A percentile compares a stretch with the other conserved stretches of the same genome.
These are phyloP conservation scores for Colletotrichum magnum DNA, from an alignment of 2,329 filamentous ascomycete species.

Conservation along the genomic window DNA sequence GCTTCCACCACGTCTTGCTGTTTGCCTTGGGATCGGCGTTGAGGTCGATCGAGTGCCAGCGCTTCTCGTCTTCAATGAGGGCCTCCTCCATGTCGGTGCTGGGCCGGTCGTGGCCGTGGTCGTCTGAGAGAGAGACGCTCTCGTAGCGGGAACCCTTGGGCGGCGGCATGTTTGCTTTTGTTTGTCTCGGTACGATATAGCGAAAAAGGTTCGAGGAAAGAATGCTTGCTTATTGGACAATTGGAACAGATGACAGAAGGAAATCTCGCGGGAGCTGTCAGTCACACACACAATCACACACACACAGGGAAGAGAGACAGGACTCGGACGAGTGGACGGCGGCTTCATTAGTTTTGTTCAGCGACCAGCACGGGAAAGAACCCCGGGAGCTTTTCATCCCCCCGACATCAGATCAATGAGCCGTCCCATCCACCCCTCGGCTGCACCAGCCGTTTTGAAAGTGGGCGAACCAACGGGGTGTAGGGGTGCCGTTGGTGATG, in stretches of 20 bases:
- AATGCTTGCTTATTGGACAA: background rate
- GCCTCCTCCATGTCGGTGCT: slow-evolving; percentile 36
- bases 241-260: background rate
- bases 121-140: slow-evolving; percentile 14
- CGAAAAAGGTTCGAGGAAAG: no score
- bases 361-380: background rate
- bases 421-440: background rate
- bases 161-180: slow-evolving; percentile 1
- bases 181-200: background rate
- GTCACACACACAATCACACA: background rate
- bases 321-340: background rate
- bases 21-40: background rate
- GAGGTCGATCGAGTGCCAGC: slow-evolving; percentile 36
- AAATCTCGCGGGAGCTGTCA: background rate
- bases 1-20: slow-evolving; percentile 7
- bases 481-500: no score
- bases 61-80: slow-evolving; percentile 34
- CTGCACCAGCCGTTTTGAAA: slow-evolving; percentile 8
- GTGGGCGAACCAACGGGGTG: no score
- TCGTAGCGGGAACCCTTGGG: slow-evolving; percentile 12
- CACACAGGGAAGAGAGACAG: no score
- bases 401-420: background rate
- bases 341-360: slow-evolving; percentile 1
- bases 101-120: slow-evolving; percentile 29
- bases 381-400: background rate